phyloP scores from a whole-genome alignment of 1,139 yeast species.

The Pichia terricola region DNA sequence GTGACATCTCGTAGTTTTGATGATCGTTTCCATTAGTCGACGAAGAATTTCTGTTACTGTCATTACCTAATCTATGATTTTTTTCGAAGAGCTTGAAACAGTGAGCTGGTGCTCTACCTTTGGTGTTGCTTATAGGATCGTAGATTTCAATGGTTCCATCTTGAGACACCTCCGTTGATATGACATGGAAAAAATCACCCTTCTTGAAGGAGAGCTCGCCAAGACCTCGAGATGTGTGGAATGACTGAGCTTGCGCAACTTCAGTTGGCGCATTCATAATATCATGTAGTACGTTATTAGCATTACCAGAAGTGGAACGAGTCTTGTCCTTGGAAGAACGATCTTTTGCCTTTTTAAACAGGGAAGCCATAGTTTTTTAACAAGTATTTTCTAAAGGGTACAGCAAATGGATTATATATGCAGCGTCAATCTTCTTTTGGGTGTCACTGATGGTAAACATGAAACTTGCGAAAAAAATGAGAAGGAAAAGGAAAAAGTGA shows the following conservation, averaged over 20 bases:
- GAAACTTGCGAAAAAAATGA: too few species aligned
- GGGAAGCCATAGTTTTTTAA: conserved; percentile 15
- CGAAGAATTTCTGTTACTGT: conserved; percentile 6
- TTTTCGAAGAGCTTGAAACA: conserved; percentile 77
- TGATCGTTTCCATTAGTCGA: neutral
- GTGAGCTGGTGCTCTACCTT: conserved; percentile 81
- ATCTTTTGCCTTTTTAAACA: conserved; percentile 20
- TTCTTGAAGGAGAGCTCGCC: conserved; percentile 69
- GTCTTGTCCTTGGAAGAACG: conserved; percentile 21
- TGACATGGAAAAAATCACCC: conserved; percentile 86
- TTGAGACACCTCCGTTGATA: conserved; percentile 35
- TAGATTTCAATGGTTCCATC: conserved; percentile 72
- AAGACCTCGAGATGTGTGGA: conserved; percentile 70
- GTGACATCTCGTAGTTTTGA: neutral
- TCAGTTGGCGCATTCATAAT: conserved; percentile 51
- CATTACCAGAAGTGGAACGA: conserved; percentile 12
- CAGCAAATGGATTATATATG: too few species aligned
- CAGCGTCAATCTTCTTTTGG: too few species aligned
- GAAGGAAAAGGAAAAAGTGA: too few species aligned
- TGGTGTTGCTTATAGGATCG: conserved; percentile 67
- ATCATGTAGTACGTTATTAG: conserved; percentile 9
- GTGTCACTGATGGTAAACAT: too few species aligned
- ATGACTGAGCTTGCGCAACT: conserved; percentile 75
- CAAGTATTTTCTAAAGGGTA: neutral
- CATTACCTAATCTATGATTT: conserved; percentile 27